Evolutionary conservation across 73 alveolate species (phyloP), one percentile per base, ranked within the genome.

Genomic region (Symbiodinium pilosum): DNA sequence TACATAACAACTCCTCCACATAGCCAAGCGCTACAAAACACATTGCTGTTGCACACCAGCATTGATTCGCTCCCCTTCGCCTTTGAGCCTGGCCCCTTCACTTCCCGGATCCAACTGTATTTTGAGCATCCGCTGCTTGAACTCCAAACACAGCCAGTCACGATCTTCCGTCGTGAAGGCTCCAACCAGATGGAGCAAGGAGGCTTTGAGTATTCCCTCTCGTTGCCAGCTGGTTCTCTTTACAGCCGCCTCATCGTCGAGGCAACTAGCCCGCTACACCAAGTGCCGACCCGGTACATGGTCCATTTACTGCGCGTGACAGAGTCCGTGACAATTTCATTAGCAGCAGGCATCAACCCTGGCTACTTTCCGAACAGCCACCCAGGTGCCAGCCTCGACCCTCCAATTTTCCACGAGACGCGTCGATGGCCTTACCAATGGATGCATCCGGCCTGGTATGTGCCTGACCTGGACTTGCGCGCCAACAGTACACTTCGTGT

Each of bases 71-170:
- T 75, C 11, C 24, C 86, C 51, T 75, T 75, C 44, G 28, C 86
- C 86, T 75, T 30, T 24, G 42, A 36, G 2, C 8, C 86, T 9
- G 86, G 86, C 28, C 86, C 86, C 86, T 75, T 75, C 86, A 75
- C 86, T 75, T 75, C 86, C 7, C 42, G 8, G 43, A 44, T 75
- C 51, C 12, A 75, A 24, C 32, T 75, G 86, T 44, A 44, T 24
- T 28, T 75, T 43, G 86, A 75, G 86, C 86, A 75, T 32, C 86
- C 86, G 7, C 44, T 75, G 86, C 8, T 75, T 43, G 59, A 6
- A 14, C 28, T 44, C 20, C 47, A 21, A 9, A 30, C 44, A 9
- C 26, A 75, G 44, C 26, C 16, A 12, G 86, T 32, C 36, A 75
- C 86, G 51, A 32, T 75, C 44, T 75, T 75, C 28, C 40, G 28